Evolutionary conservation across 2,329 filamentous ascomycete genomes (phyloP).

Genomic region (Xylaria sp.): DNA sequence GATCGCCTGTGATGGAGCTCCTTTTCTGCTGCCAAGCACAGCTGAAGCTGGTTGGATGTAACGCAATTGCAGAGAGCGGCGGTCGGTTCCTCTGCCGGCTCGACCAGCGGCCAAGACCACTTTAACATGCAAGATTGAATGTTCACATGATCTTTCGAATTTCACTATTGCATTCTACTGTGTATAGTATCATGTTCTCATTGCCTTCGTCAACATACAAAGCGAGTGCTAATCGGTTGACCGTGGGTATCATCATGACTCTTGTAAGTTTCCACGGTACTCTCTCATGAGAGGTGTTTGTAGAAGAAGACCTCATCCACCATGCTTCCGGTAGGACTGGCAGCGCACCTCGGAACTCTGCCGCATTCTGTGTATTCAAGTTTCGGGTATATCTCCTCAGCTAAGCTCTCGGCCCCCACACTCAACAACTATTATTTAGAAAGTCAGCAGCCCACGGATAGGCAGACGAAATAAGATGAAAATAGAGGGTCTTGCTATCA

Average conservation of each 20-base stretch:
- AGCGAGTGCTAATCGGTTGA: background rate
- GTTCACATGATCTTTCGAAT: background rate
- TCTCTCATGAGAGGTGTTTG: slow-evolving; percentile 58
- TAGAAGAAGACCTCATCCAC: slow-evolving; percentile 67
- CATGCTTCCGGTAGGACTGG: slow-evolving; percentile 60
- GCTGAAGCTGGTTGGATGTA: slow-evolving; percentile 5
- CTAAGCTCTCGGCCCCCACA: slow-evolving; percentile 61
- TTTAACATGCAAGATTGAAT: background rate
- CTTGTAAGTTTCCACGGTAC: background rate
- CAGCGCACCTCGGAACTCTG: slow-evolving; percentile 63
- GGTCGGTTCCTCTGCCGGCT: background rate
- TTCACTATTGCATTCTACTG: no score
- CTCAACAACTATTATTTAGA: slow-evolving; percentile 58
- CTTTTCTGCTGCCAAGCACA: slow-evolving; percentile 7
- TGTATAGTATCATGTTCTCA: background rate
- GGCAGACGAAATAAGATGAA: no score
- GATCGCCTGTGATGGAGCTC: background rate
- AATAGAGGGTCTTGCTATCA: background rate
- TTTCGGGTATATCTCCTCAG: slow-evolving; percentile 63
- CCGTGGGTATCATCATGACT: background rate
- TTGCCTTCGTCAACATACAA: background rate
- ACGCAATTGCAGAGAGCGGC: no score
- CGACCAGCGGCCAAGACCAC: background rate
- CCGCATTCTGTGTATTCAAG: slow-evolving; percentile 68
- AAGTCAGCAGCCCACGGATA: background rate